These are phyloP conservation scores for Pisolithus tinctorius DNA, from an alignment of 768 basidiomycete species.

Conservation along the genomic window DNA sequence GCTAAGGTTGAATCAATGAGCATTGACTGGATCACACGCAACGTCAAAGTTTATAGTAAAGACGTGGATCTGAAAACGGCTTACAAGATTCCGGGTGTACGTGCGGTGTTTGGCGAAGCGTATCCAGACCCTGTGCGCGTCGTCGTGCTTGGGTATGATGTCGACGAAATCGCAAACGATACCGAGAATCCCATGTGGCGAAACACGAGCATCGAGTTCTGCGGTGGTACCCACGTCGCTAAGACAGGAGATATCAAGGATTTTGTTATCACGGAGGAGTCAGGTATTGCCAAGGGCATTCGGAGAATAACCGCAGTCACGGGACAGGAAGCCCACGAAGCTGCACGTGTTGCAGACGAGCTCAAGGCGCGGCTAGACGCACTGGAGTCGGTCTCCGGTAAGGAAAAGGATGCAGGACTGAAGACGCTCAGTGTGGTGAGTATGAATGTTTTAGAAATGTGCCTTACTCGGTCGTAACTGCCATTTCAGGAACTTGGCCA, in stretches of 20 bases:
- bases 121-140: constrained; percentile 98
- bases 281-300: constrained; percentile 97
- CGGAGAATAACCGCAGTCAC: constrained; percentile 92
- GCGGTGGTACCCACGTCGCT: constrained; percentile 98
- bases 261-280: constrained; percentile 91
- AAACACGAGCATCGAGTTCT: constrained; percentile 90
- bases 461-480: not conserved
- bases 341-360: constrained; percentile 57
- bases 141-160: constrained; percentile 81
- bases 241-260: constrained; percentile 97
- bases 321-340: constrained; percentile 86
- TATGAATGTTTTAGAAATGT: constrained; percentile 5
- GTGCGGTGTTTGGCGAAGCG: constrained; percentile 96
- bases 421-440: constrained; percentile 75
- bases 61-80: constrained; percentile 76
- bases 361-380: constrained; percentile 57
- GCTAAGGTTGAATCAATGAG: constrained; percentile 77
- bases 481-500: constrained; percentile 73
- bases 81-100: constrained; percentile 83
- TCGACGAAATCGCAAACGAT: constrained; percentile 82
- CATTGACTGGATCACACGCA: constrained; percentile 83
- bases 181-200: constrained; percentile 89
- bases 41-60: constrained; percentile 84
- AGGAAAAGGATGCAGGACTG: constrained; percentile 81
- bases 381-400: constrained; percentile 56